Evolutionary conservation across 2,329 filamentous ascomycete species (phyloP).

Genomic region (Ceratocystis harringtonii): DNA sequence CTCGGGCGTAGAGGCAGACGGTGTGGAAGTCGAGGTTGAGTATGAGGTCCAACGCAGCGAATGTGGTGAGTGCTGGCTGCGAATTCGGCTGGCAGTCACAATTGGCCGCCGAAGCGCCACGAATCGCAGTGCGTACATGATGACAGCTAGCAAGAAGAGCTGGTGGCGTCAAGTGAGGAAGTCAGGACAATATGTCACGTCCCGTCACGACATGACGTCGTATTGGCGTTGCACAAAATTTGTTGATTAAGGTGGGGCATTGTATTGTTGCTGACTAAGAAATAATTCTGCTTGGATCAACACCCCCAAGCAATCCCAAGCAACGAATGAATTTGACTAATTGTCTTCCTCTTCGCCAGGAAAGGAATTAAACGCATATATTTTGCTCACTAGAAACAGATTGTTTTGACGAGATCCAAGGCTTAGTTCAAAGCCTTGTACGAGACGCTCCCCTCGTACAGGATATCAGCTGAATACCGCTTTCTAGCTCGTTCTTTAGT

Average conservation of each 20-base stretch:
- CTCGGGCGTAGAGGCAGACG: background rate
- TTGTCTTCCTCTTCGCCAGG: too few species aligned
- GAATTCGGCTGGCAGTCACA: background rate
- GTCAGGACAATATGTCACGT: background rate
- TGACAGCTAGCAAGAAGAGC: background rate
- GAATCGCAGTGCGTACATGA: background rate
- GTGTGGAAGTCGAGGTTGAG: background rate
- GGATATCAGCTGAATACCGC: too few species aligned
- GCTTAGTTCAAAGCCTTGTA: too few species aligned
- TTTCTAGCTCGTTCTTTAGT: too few species aligned
- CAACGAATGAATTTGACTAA: too few species aligned
- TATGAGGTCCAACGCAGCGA: background rate
- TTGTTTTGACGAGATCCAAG: too few species aligned
- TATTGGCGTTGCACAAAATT: background rate
- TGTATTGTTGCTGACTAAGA: background rate
- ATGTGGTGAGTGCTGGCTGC: background rate
- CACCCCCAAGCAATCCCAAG: background rate
- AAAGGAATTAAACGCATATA: too few species aligned
- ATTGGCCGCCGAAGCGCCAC: background rate
- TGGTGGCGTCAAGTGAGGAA: background rate
- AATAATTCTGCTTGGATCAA: background rate
- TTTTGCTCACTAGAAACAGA: too few species aligned
- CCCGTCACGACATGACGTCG: background rate
- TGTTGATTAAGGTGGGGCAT: background rate
- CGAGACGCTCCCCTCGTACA: too few species aligned